A percentile compares a stretch with the other conserved stretches of the same genome.
Evolutionary conservation across 2,329 filamentous ascomycete species (phyloP).

Genomic region (Phialophora chinensis): DNA sequence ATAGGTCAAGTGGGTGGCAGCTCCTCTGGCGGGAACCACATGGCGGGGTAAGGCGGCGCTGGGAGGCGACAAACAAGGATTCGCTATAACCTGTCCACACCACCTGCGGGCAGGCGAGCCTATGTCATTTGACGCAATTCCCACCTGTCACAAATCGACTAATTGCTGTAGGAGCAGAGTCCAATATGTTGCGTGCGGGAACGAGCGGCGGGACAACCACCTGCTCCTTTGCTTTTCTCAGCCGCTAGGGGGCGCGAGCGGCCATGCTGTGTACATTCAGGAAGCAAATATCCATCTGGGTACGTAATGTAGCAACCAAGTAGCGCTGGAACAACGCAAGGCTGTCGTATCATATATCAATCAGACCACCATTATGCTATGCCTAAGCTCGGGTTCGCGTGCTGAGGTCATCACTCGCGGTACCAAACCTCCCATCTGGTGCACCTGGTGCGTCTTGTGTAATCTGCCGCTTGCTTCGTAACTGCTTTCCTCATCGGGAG

Average conservation of each 20-base stretch:
- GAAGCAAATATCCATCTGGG: not conserved
- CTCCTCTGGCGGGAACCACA: not conserved
- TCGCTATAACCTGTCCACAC: slow-evolving; percentile 6
- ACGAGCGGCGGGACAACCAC: not conserved
- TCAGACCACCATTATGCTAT: slow-evolving; percentile 17
- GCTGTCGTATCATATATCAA: slow-evolving; percentile 11
- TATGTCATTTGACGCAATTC: slow-evolving; percentile 4
- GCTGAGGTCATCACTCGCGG: slow-evolving; percentile 15
- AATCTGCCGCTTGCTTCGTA: slow-evolving; percentile 19
- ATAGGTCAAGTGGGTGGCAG: not conserved
- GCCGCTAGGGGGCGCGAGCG: too few relatives aligned
- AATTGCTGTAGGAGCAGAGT: not conserved
- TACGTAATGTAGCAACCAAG: not conserved
- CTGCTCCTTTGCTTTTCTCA: not conserved
- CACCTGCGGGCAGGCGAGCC: not conserved
- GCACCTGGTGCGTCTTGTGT: slow-evolving; percentile 4
- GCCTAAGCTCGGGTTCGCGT: not conserved
- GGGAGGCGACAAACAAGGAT: not conserved
- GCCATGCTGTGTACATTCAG: not conserved
- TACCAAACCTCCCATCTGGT: not conserved
- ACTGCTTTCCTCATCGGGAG: slow-evolving; percentile 19
- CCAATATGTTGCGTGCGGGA: not conserved
- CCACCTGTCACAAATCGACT: not conserved
- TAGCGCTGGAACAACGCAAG: slow-evolving; percentile 6
- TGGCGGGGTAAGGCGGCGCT: slow-evolving; percentile 7